These are phyloP conservation scores for Diospyros lotus DNA, from an alignment of 148 eudicot species.

Conservation along the genomic window DNA sequence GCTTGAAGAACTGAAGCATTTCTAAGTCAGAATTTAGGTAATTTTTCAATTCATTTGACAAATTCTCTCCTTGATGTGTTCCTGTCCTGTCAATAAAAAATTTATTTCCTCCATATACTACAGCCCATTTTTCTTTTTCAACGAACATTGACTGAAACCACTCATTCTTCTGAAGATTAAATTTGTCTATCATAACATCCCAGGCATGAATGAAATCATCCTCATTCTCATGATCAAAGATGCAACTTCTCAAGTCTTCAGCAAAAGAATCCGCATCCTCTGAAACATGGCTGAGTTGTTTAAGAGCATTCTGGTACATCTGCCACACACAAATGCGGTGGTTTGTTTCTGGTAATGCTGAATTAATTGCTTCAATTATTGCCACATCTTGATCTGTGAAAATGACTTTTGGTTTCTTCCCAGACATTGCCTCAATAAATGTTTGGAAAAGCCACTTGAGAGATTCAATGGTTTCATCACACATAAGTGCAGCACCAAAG, in stretches of 20 bases:
- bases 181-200: conserved; percentile 21
- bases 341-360: conserved; percentile 13
- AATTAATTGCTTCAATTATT: conserved; percentile 16
- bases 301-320: conserved; percentile 18
- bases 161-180: conserved; percentile 14
- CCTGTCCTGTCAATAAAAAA: conserved; percentile 11
- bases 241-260: conserved; percentile 14
- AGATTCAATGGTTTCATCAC: conserved; percentile 20
- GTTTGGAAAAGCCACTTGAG: conserved; percentile 22
- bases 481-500: conserved; percentile 26
- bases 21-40: conserved; percentile 13
- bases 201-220: conserved; percentile 19
- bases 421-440: conserved; percentile 14
- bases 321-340: conserved; percentile 25
- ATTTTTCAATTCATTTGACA: conserved; percentile 11
- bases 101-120: conserved; percentile 16
- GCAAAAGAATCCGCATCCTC: conserved; percentile 16
- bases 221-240: conserved; percentile 16
- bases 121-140: conserved; percentile 23
- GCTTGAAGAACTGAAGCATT: conserved; percentile 20
- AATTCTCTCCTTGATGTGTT: conserved; percentile 14
- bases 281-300: conserved; percentile 14
- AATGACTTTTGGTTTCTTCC: conserved; percentile 23
- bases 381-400: conserved; percentile 23
- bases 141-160: conserved; percentile 20